phyloP scores from a whole-genome alignment of 2,329 filamentous ascomycete species.

The Penicillium brasilianum region DNA sequence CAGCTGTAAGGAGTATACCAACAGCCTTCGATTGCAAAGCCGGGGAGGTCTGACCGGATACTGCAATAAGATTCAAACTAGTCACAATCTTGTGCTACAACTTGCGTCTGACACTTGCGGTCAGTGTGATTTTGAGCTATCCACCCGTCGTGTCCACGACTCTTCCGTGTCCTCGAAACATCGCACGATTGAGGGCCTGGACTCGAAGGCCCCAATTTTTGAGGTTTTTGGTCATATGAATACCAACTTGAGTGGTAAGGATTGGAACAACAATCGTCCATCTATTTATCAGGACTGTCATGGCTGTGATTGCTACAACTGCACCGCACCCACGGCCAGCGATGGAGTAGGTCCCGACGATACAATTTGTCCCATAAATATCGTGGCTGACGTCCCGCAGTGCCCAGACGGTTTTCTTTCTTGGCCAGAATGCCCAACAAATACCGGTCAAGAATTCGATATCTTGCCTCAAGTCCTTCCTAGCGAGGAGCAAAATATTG shows the following conservation, averaged over 20 bases:
- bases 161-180: background rate
- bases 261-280: background rate
- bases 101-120: conserved; percentile 8
- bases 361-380: background rate
- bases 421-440: background rate
- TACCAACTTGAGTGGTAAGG: background rate
- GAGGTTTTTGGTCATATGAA: conserved; percentile 15
- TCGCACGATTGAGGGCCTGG: conserved; percentile 17
- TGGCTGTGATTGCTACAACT: background rate
- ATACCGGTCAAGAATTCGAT: background rate
- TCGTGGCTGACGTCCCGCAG: background rate
- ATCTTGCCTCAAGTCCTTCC: background rate
- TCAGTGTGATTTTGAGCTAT: conserved; percentile 21
- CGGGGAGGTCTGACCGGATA: background rate
- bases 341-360: background rate
- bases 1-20: conserved; percentile 31
- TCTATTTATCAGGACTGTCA: background rate
- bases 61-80: conserved; percentile 13
- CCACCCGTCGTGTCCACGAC: background rate
- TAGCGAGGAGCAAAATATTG: background rate
- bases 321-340: background rate
- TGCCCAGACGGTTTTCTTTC: background rate
- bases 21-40: conserved; percentile 20
- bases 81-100: conserved; percentile 21
- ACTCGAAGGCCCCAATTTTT: background rate